A percentile compares a stretch with the other conserved stretches of the same genome.
Evolutionary conservation across 2,329 filamentous ascomycete species (phyloP).

Genomic region (Aspergillus amoenus): DNA sequence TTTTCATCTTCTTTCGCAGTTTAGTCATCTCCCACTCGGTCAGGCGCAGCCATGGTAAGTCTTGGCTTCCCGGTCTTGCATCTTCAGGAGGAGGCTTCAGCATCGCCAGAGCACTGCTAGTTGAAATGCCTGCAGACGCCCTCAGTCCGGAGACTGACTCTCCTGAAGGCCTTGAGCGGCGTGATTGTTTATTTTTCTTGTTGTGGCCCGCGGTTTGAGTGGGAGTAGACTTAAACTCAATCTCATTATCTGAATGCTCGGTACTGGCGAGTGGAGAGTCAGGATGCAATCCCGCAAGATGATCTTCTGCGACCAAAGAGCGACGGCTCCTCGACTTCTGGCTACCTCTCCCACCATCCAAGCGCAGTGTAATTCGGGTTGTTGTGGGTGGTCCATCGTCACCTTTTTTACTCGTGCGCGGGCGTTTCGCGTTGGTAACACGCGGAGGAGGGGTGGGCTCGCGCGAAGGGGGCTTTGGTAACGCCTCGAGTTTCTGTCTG

Average conservation of each 20-base stretch:
- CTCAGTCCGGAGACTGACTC: conserved; percentile 1
- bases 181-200: conserved; percentile 45
- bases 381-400: conserved; percentile 30
- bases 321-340: conserved; percentile 41
- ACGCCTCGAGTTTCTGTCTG: conserved; percentile 60
- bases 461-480: conserved; percentile 60
- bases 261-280: conserved; percentile 49
- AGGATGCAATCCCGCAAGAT: conserved; percentile 40
- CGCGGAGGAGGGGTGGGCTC: conserved; percentile 56
- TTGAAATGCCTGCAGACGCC: conserved; percentile 52
- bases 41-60: conserved; percentile 62
- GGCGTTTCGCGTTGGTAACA: conserved; percentile 34
- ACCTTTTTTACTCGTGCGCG: conserved; percentile 40
- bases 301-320: conserved; percentile 34
- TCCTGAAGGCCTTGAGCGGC: conserved; percentile 23
- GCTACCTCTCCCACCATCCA: conserved; percentile 30
- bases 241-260: conserved; percentile 46
- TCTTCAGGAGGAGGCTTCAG: conserved; percentile 60
- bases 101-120: conserved; percentile 60
- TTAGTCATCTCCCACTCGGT: conserved; percentile 69
- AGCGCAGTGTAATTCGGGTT: conserved; percentile 43
- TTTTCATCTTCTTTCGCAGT: conserved; percentile 68
- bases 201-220: conserved; percentile 24
- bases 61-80: conserved; percentile 59
- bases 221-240: conserved; percentile 27